Conservation (phyloP, 305 asterid genomes). For the Withania somnifera region DNA sequence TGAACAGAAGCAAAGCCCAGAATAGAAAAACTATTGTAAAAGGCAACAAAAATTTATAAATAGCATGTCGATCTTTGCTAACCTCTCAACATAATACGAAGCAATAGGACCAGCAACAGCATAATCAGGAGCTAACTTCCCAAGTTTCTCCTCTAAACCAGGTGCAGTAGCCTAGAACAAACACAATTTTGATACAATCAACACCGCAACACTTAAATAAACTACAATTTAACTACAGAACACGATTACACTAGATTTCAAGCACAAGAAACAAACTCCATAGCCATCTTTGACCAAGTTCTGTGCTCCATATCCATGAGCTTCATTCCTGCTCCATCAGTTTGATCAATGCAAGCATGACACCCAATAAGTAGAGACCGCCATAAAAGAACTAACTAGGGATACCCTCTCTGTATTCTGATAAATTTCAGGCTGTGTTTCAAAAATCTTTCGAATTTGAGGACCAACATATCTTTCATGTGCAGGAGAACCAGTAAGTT, state of each 20-base stretch:
- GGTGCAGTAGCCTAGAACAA: constrained; percentile 53
- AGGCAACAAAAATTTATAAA: neutral
- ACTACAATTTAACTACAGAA: neutral
- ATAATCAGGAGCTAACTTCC: constrained; percentile 65
- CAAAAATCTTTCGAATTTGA: constrained; percentile 53
- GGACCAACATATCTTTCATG: constrained; percentile 70
- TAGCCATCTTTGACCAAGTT: constrained; percentile 43
- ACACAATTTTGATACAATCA: neutral
- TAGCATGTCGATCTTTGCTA: neutral
- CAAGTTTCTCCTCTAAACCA: constrained; percentile 62
- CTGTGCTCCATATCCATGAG: constrained; percentile 63
- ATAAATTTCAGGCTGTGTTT: constrained; percentile 48
- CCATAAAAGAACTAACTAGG: constrained; percentile 69
- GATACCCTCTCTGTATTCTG: constrained; percentile 59
- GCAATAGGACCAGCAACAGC: constrained; percentile 60
- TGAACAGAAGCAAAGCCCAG: neutral
- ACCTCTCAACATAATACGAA: constrained; percentile 62
- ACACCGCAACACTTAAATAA: neutral
- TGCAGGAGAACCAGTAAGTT: constrained; percentile 61
- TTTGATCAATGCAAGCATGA: constrained; percentile 69
- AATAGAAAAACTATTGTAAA: neutral
- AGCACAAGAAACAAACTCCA: constrained; percentile 35
- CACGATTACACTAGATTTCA: neutral
- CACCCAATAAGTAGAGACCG: constrained; percentile 48
- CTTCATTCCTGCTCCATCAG: constrained; percentile 90